Evolutionary conservation across 192 early-diverging fungal species (phyloP), one percentile per base, ranked within the genome.

Genomic region (Backusella luteola): DNA sequence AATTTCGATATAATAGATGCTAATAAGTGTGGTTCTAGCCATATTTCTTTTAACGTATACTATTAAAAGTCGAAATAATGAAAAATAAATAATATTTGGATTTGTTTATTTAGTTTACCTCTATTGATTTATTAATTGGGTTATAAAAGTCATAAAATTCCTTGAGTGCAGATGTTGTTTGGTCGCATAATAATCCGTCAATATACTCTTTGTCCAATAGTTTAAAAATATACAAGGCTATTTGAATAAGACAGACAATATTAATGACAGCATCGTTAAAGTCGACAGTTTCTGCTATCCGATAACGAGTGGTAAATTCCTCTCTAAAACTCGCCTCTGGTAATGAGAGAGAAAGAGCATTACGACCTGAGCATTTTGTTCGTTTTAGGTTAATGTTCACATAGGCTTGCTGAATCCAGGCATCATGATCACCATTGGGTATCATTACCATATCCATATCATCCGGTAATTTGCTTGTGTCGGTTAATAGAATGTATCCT

Each of bases 141-240:
- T 84, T 70, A 56, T 85, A 86, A 29, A 77, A 72, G 6, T 56
- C 52, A 67, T 86, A 85, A 49, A 83, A 88, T 49, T 70, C 49
- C 5, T 83, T 76, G 5, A 88, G 74, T 0, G 84, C 87, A 34
- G 6, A 46, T 17, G 77, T 73, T 23, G 87, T 88, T 9, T 84
- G 84, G 67, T 86, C 73, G n/a, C 87, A 88, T 44, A 86, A 34
- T 23, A 88, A 73, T 11, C 87, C 87, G 78, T 88, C 87, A 12
- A 86, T 83, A 59, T 86, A 84, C 9, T 67, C 53, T 6, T 80
- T 66, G 0, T 80, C 81, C 21, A 88, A 79, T 32, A 85, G 34
- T 19, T 80, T 80, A 53, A 86, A 86, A 4, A 88, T 71, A 52
- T 73, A 81, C 0, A 88, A 63, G 19, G 84, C 77, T 26, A 80